Percentiles rank a stretch among this genome's conserved stretches.
phyloP scores from a whole-genome alignment of 2,329 filamentous ascomycete species.

The Phialemonium atrogriseum region DNA sequence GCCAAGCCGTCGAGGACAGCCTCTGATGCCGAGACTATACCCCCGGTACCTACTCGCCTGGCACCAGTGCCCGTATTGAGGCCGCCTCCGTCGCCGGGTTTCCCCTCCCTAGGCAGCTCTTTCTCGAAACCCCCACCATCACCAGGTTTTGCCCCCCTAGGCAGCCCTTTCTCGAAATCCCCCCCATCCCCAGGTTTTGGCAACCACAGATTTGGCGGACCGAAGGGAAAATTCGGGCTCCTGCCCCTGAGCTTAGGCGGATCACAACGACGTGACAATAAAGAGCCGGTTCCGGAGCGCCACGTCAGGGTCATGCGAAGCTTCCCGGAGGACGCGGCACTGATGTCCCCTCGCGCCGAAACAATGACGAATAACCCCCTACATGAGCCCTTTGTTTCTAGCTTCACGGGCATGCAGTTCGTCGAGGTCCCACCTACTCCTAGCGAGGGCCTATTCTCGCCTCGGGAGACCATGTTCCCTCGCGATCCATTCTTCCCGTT shows the following conservation, averaged over 20 bases:
- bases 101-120: constrained; percentile 9
- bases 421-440: constrained; percentile 44
- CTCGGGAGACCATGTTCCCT: constrained; percentile 42
- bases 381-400: constrained; percentile 35
- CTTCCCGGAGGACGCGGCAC: constrained; percentile 39
- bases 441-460: constrained; percentile 44
- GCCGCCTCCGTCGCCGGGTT: constrained; percentile 15
- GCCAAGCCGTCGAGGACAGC: constrained; percentile 27
- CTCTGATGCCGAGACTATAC: constrained; percentile 14
- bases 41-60: constrained; percentile 3
- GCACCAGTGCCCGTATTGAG: constrained; percentile 8
- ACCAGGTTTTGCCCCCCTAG: constrained; percentile 14
- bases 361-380: constrained; percentile 65
- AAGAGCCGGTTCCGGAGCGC: constrained; percentile 20
- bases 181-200: constrained; percentile 38
- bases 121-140: constrained; percentile 20
- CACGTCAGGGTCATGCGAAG: constrained; percentile 26
- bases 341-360: constrained; percentile 64
- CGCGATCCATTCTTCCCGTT: constrained; percentile 45
- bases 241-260: constrained; percentile 25
- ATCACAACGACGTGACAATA: constrained; percentile 9
- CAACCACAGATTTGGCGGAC: constrained; percentile 27
- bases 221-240: constrained; percentile 32
- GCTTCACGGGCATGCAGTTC: constrained; percentile 41
- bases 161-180: constrained; percentile 24